These are phyloP conservation scores for Cystofilobasidium macerans DNA, from an alignment of 768 basidiomycete genomes.

Conservation along the genomic window DNA sequence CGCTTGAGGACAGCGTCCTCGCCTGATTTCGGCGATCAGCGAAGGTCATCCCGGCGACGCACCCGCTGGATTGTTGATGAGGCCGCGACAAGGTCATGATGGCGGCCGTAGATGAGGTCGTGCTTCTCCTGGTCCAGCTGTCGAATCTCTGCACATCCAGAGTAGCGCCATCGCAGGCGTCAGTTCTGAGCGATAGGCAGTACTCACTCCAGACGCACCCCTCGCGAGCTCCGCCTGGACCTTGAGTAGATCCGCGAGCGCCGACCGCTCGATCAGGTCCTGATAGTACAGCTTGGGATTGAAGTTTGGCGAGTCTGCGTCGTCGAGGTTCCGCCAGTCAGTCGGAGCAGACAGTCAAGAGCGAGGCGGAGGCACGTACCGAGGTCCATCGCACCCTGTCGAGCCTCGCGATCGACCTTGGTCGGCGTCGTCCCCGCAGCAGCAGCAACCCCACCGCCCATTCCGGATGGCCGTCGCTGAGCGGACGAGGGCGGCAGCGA, in stretches of 20 bases:
- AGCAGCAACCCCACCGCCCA: no score
- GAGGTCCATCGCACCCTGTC: not conserved
- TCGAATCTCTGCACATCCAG: slow-evolving; percentile 55
- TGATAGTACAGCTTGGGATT: slow-evolving; percentile 77
- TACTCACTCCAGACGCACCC: slow-evolving; percentile 41
- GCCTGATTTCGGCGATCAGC: not conserved
- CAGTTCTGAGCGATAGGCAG: no score
- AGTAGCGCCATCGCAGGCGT: not conserved
- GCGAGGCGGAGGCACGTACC: not conserved
- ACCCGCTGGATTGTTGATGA: slow-evolving; percentile 66
- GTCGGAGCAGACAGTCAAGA: not conserved
- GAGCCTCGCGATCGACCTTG: not conserved
- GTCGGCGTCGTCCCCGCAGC: no score
- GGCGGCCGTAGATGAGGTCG: slow-evolving; percentile 86
- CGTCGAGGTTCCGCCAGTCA: not conserved
- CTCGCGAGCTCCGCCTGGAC: slow-evolving; percentile 69
- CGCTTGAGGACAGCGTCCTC: no score
- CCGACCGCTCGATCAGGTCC: slow-evolving; percentile 69
- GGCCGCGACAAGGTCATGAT: slow-evolving; percentile 87
- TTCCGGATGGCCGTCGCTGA: not conserved
- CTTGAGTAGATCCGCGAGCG: slow-evolving; percentile 60
- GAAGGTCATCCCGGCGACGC: not conserved
- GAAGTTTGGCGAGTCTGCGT: slow-evolving; percentile 66
- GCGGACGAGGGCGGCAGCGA: no score
- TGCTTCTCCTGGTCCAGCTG: slow-evolving; percentile 79